These are phyloP conservation scores for Eucommia ulmoides DNA, from an alignment of 257 asterid species.

Conservation along the genomic window DNA sequence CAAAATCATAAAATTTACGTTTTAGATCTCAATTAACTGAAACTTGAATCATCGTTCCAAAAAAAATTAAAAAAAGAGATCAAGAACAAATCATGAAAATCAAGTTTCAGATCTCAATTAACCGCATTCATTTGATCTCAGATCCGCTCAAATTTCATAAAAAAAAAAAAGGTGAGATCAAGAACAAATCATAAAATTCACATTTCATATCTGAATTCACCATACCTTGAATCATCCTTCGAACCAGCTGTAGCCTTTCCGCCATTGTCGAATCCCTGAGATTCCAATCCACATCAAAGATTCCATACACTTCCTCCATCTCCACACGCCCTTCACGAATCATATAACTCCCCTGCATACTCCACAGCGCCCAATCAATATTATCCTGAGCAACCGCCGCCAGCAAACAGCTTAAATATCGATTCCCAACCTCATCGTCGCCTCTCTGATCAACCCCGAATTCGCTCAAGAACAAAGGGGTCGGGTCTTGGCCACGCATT, in stretches of 20 bases:
- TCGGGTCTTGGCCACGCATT: slow-evolving; percentile 10
- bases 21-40: not conserved
- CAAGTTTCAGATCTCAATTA: too few relatives aligned
- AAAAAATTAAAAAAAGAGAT: too few relatives aligned
- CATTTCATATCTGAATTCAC: too few relatives aligned
- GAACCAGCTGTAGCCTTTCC: slow-evolving; percentile 20
- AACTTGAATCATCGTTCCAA: not conserved
- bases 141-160: not conserved
- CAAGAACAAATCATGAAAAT: not conserved
- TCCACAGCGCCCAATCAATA: slow-evolving; percentile 56
- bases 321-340: slow-evolving; percentile 22
- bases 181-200: not conserved
- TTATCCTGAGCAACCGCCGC: slow-evolving; percentile 34
- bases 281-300: slow-evolving; percentile 28
- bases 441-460: slow-evolving; percentile 32
- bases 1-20: too few relatives aligned
- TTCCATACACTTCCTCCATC: slow-evolving; percentile 32
- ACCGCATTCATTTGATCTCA: not conserved
- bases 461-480: slow-evolving; percentile 47
- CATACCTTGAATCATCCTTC: slow-evolving; percentile 21
- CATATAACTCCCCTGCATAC: slow-evolving; percentile 45
- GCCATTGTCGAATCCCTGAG: slow-evolving; percentile 22
- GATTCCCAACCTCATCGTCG: slow-evolving; percentile 13
- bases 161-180: not conserved
- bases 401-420: slow-evolving; percentile 26